Conservation (phyloP, 495 filamentous ascomycete genomes). For the Penicillium samsonianum region DNA sequence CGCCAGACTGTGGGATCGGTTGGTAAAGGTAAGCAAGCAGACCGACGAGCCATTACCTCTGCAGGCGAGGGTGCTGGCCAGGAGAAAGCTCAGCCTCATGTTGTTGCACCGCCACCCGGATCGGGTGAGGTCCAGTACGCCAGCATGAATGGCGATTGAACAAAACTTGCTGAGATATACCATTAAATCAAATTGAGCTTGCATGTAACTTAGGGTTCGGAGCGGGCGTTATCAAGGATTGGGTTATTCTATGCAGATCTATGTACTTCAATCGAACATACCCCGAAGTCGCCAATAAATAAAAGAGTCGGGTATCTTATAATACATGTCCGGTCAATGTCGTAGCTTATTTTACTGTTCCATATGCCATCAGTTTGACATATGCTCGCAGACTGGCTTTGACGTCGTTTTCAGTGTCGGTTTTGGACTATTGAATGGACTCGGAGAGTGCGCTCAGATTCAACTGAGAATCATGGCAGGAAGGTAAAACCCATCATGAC, state of each 20-base stretch:
- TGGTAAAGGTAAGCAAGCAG: conserved; percentile 31
- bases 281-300: conserved; percentile 38
- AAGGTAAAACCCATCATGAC: conserved; percentile 20
- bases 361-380: neutral
- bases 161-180: neutral
- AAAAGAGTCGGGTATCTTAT: conserved; percentile 51
- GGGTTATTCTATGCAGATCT: conserved; percentile 42
- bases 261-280: conserved; percentile 42
- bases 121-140: conserved; percentile 78
- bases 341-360: conserved; percentile 10
- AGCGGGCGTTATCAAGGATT: conserved; percentile 44
- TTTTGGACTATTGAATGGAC: neutral
- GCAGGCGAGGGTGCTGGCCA: conserved; percentile 31
- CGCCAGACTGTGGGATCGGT: conserved; percentile 53
- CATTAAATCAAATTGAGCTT: conserved; percentile 18
- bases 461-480: neutral
- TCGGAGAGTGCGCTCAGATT: conserved; percentile 10
- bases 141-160: conserved; percentile 78
- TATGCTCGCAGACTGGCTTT: neutral
- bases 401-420: neutral
- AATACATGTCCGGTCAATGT: conserved; percentile 35
- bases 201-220: conserved; percentile 36
- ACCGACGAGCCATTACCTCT: conserved; percentile 38
- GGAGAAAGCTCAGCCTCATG: conserved; percentile 48
- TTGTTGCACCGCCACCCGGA: conserved; percentile 83